Evolutionary conservation across 257 asterid genomes (phyloP).

Genomic region (Perilla frutescens): DNA sequence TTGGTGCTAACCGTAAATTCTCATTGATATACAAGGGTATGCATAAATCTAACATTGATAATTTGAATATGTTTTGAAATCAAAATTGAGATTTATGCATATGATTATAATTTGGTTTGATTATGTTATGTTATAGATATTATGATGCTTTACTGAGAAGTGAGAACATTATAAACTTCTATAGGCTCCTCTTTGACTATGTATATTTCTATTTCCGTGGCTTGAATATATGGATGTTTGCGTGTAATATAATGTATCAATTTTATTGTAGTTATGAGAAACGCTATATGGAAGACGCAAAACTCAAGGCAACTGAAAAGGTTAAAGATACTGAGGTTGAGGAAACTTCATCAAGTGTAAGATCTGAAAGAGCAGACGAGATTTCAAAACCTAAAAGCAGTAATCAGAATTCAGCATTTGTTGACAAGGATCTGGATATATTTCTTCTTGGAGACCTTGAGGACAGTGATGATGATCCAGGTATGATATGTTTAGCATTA

Average conservation of each 20-base stretch:
- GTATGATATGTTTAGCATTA: conserved; percentile 41
- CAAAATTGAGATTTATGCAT: background rate
- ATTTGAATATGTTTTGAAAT: background rate
- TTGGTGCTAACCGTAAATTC: background rate
- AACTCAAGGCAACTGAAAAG: conserved; percentile 57
- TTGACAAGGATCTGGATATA: conserved; percentile 90
- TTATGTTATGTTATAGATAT: background rate
- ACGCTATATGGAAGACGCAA: conserved; percentile 60
- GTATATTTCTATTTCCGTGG: background rate
- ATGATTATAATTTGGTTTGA: background rate
- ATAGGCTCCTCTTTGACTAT: background rate
- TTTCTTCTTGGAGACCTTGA: conserved; percentile 92
- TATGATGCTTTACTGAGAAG: background rate
- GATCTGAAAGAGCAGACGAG: conserved; percentile 45
- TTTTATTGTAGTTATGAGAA: conserved; percentile 67
- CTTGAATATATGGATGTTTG: conserved; percentile 24
- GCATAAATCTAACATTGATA: background rate
- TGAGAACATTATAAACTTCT: background rate
- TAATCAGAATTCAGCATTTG: conserved; percentile 48
- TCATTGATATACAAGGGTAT: background rate
- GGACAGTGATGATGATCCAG: conserved; percentile 85
- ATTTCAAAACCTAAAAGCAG: conserved; percentile 52
- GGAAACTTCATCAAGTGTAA: conserved; percentile 52
- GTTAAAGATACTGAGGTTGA: conserved; percentile 49
- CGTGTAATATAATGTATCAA: conserved; percentile 27